Evolutionary conservation across 768 basidiomycete species (phyloP).

Genomic region (Grammothele lineata): DNA sequence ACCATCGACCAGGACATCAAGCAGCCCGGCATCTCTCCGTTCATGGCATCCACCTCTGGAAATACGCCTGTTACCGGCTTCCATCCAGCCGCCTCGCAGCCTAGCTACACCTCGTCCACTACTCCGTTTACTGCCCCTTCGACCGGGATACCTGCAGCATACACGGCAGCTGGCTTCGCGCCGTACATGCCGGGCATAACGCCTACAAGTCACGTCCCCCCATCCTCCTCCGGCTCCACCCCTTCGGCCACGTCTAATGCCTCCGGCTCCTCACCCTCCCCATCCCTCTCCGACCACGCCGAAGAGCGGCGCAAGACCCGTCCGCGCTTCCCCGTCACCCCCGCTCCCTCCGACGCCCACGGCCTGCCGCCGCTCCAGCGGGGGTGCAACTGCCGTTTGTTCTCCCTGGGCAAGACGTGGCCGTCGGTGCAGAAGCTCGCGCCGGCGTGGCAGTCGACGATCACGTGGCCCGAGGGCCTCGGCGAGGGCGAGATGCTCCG

Average conservation of each 20-base stretch:
- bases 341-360: background rate
- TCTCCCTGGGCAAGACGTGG: conserved; percentile 6
- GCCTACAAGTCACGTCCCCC: background rate
- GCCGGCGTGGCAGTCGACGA: conserved; percentile 6
- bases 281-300: too few relatives aligned
- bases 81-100: too few relatives aligned
- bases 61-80: too few relatives aligned
- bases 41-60: background rate
- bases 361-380: background rate
- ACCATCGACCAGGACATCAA: conserved; percentile 31
- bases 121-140: too few relatives aligned
- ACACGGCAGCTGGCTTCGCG: too few relatives aligned
- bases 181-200: background rate
- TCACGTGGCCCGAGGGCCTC: conserved; percentile 11
- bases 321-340: too few relatives aligned
- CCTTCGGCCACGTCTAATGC: background rate
- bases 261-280: too few relatives aligned
- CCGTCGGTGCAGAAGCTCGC: conserved; percentile 7
- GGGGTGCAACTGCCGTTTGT: conserved; percentile 3
- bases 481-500: conserved; percentile 8
- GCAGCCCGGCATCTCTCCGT: conserved; percentile 39
- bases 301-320: too few relatives aligned
- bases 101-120: too few relatives aligned
- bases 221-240: background rate
- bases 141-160: too few relatives aligned